These are phyloP conservation scores for Buddleja alternifolia DNA, from an alignment of 257 asterid genomes.

Conservation along the genomic window DNA sequence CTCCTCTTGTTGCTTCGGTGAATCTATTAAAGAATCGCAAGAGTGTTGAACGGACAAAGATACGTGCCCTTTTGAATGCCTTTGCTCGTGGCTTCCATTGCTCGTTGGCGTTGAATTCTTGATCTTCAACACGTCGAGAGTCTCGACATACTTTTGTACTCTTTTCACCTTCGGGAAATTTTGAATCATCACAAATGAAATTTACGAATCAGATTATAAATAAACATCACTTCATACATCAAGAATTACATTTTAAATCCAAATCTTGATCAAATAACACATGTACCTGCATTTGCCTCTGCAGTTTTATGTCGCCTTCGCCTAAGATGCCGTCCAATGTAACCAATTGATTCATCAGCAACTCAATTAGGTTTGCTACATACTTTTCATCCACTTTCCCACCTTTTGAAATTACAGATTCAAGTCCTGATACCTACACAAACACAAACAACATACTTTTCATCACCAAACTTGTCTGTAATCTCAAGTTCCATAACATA, in stretches of 20 bases:
- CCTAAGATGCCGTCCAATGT: slow-evolving; percentile 69
- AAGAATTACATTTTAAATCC: background rate
- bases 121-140: slow-evolving; percentile 71
- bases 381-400: slow-evolving; percentile 75
- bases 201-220: background rate
- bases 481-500: too few relatives aligned
- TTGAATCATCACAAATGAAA: background rate
- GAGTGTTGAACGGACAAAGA: slow-evolving; percentile 26
- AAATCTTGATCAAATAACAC: background rate
- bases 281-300: slow-evolving; percentile 83
- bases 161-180: slow-evolving; percentile 54
- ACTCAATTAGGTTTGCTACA: slow-evolving; percentile 58
- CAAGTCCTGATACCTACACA: slow-evolving; percentile 71
- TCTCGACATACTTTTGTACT: slow-evolving; percentile 82
- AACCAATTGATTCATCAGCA: slow-evolving; percentile 79
- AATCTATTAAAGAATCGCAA: too few relatives aligned
- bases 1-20: too few relatives aligned
- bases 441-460: too few relatives aligned
- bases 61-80: slow-evolving; percentile 20
- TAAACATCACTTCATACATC: background rate
- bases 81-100: slow-evolving; percentile 23
- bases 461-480: too few relatives aligned
- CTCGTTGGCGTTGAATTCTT: slow-evolving; percentile 47
- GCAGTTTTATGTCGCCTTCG: slow-evolving; percentile 76
- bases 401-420: slow-evolving; percentile 66